Conservation (phyloP, 805 yeast genomes). For the Wickerhamiella musiphila region DNA sequence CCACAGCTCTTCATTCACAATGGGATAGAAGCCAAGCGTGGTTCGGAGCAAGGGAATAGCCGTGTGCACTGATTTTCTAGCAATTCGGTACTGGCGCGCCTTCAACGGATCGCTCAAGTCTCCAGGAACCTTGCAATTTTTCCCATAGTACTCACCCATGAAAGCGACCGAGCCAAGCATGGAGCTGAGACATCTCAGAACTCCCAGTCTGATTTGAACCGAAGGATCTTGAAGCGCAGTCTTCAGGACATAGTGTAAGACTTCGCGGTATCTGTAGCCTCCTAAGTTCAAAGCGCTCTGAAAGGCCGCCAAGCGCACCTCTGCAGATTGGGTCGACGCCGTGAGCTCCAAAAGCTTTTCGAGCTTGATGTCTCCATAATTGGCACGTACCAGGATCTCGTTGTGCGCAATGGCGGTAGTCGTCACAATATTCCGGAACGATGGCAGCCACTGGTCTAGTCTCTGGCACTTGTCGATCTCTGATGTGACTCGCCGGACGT, state of each 20-base stretch:
- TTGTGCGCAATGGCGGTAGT: conserved; percentile 41
- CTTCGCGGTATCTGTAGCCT: conserved; percentile 47
- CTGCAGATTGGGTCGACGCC: conserved; percentile 27
- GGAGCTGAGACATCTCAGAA: conserved; percentile 31
- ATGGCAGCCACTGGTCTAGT: conserved; percentile 76
- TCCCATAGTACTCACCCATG: conserved; percentile 28
- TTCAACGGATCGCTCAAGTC: conserved; percentile 22
- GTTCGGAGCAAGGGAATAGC: conserved; percentile 47
- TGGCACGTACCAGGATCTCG: conserved; percentile 38
- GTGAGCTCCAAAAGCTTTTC: conserved; percentile 41
- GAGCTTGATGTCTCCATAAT: conserved; percentile 33
- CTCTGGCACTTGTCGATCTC: conserved; percentile 63
- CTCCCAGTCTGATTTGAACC: conserved; percentile 31
- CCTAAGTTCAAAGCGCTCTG: conserved; percentile 56
- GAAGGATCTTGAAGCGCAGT: conserved; percentile 40
- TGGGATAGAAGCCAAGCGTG: conserved; percentile 33
- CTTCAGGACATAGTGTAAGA: conserved; percentile 46
- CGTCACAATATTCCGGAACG: conserved; percentile 41
- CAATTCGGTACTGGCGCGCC: conserved; percentile 43
- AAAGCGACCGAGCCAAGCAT: conserved; percentile 52
- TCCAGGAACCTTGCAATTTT: conserved; percentile 15
- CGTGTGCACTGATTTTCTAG: conserved; percentile 48
- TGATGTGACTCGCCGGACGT: conserved; percentile 31
- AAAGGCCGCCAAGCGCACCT: conserved; percentile 50
- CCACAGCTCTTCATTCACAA: conserved; percentile 52